A percentile compares a stretch with the other conserved stretches of the same genome.
These are phyloP conservation scores for Cadophora gregata DNA, from an alignment of 2,329 filamentous ascomycete species.

Conservation along the genomic window DNA sequence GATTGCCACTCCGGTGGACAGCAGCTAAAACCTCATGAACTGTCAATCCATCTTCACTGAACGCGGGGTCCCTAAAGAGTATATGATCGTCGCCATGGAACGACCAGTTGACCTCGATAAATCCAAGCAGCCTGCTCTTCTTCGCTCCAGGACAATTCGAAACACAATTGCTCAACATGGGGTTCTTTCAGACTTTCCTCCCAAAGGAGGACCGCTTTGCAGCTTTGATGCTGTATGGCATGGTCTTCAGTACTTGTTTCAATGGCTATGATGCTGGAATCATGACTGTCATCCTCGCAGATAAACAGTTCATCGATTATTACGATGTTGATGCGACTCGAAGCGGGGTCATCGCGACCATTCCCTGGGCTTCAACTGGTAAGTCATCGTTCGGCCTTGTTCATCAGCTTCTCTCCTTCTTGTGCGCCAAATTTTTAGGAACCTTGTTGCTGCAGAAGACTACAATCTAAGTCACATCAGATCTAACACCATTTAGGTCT, in stretches of 20 bases:
- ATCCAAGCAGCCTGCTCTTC: constrained; percentile 5
- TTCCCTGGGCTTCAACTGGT: constrained; percentile 51
- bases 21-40: neutral
- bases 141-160: neutral
- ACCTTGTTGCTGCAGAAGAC: too few relatives aligned
- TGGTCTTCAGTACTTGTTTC: constrained; percentile 50
- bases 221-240: constrained; percentile 45
- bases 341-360: constrained; percentile 49
- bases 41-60: constrained; percentile 13
- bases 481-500: constrained; percentile 36
- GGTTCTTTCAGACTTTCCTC: constrained; percentile 45
- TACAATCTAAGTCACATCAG: neutral
- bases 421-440: neutral
- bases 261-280: constrained; percentile 52
- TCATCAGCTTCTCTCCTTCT: neutral
- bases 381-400: neutral
- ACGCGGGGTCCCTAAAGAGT: constrained; percentile 20
- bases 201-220: constrained; percentile 49
- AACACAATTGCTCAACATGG: constrained; percentile 36
- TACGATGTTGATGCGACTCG: constrained; percentile 47
- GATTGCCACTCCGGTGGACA: constrained; percentile 5
- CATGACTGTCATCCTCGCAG: constrained; percentile 52
- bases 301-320: constrained; percentile 50
- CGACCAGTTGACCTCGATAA: constrained; percentile 7
- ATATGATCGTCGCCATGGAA: constrained; percentile 30